phyloP scores from a whole-genome alignment of 139 green algal genomes.

The Coelastrella sp. region DNA sequence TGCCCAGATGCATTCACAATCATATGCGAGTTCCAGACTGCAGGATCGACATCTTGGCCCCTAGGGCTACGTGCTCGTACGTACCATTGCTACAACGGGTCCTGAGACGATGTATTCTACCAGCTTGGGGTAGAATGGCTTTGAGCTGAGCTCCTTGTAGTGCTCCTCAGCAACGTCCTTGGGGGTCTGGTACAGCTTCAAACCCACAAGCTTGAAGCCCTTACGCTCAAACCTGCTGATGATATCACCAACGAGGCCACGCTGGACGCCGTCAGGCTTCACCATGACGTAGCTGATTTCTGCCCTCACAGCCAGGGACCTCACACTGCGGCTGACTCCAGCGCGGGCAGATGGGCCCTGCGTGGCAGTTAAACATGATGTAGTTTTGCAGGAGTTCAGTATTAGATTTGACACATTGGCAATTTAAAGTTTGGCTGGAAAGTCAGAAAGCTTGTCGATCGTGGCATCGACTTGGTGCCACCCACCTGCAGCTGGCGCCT shows the following conservation, averaged over 20 bases:
- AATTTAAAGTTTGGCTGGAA: not conserved
- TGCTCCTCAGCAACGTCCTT: constrained; percentile 90
- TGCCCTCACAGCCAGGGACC: constrained; percentile 22
- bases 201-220: constrained; percentile 87
- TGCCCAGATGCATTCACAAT: no score
- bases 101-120: constrained; percentile 98
- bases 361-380: not conserved
- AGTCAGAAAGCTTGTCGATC: no score
- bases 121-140: constrained; percentile 96
- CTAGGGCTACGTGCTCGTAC: not conserved
- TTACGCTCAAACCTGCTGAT: constrained; percentile 90
- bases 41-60: no score
- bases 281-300: constrained; percentile 91
- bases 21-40: no score
- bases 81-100: constrained; percentile 98
- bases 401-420: not conserved
- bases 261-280: constrained; percentile 98
- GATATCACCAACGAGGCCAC: constrained; percentile 91
- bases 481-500: not conserved
- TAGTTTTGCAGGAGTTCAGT: no score
- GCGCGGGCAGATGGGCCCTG: not conserved
- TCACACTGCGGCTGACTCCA: constrained; percentile 21
- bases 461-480: not conserved
- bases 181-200: constrained; percentile 91
- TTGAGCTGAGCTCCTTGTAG: constrained; percentile 94